Evolutionary conservation across 805 yeast species (phyloP).

Genomic region (Tetrapisispora fleetii): DNA sequence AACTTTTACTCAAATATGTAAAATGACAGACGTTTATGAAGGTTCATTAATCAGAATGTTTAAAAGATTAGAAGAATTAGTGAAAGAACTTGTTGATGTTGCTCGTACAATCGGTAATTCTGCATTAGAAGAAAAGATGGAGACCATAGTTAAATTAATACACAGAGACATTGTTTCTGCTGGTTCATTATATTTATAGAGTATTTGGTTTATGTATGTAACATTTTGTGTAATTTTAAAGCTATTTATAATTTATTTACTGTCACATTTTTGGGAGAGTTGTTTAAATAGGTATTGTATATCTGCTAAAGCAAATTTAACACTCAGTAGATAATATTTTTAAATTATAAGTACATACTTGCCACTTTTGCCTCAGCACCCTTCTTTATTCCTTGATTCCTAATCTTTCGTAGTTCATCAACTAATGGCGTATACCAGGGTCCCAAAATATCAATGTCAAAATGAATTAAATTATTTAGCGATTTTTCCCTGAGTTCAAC

Average conservation of each 20-base stretch:
- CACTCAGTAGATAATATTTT: no score
- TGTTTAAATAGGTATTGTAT: no score
- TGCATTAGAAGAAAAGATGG: constrained; percentile 82
- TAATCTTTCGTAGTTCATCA: constrained; percentile 10
- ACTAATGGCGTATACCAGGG: constrained; percentile 20
- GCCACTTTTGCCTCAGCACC: constrained; percentile 5
- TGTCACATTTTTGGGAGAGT: neutral
- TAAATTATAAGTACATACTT: constrained; percentile 4
- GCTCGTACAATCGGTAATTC: constrained; percentile 91
- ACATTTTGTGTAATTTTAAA: neutral
- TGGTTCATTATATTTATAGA: constrained; percentile 68
- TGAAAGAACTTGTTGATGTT: constrained; percentile 82
- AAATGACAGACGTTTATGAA: constrained; percentile 97
- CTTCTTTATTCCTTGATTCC: neutral
- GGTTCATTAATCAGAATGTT: constrained; percentile 93
- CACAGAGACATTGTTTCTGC: constrained; percentile 97
- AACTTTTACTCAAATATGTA: constrained; percentile 90
- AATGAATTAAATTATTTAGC: constrained; percentile 17
- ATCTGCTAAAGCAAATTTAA: no score
- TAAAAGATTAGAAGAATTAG: constrained; percentile 85
- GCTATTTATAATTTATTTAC: neutral
- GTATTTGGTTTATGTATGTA: neutral
- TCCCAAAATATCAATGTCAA: constrained; percentile 9
- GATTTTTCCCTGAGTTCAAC: constrained; percentile 16
- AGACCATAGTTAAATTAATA: constrained; percentile 68